Percentiles rank a stretch among this genome's conserved stretches.
Evolutionary conservation across 805 yeast genomes (phyloP).

Genomic region (Cyberlindnera amylophila): DNA sequence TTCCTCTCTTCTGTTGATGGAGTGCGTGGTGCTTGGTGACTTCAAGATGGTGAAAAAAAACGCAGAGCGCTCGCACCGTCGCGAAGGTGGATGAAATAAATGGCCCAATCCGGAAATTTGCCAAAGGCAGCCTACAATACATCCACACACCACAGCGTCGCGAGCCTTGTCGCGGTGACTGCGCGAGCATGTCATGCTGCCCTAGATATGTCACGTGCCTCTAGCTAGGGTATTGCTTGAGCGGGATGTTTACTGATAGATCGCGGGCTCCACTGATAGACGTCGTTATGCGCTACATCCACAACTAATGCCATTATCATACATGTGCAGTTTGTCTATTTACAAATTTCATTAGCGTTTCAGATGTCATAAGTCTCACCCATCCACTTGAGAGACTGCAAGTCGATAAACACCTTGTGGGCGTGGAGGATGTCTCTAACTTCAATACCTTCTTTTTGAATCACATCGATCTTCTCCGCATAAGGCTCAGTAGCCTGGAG

Average conservation of each 20-base stretch:
- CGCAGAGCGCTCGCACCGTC: conserved; percentile 7
- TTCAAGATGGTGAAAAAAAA: conserved; percentile 21
- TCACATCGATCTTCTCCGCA: conserved; percentile 55
- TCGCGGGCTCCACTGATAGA: neutral
- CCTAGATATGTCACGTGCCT: too few species aligned
- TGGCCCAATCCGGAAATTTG: conserved; percentile 2
- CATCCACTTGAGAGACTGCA: conserved; percentile 64
- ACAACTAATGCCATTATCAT: conserved; percentile 1
- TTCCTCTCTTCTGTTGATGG: conserved; percentile 4
- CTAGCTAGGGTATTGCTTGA: too few species aligned
- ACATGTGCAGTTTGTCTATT: conserved; percentile 8
- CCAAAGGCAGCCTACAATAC: conserved; percentile 1
- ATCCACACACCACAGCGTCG: conserved; percentile 5
- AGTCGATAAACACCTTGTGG: conserved; percentile 68
- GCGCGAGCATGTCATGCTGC: neutral
- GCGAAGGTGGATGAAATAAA: neutral
- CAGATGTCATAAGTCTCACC: conserved; percentile 25
- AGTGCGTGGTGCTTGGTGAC: conserved; percentile 12
- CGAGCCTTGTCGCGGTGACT: neutral
- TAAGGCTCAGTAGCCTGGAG: conserved; percentile 51
- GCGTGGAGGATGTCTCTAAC: conserved; percentile 84
- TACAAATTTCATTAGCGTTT: conserved; percentile 11
- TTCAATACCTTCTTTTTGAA: conserved; percentile 73
- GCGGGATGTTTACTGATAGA: too few species aligned
- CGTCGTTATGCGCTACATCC: neutral